These are phyloP conservation scores for Pyricularia pennisetigena DNA, from an alignment of 2,329 filamentous ascomycete species.

Conservation along the genomic window DNA sequence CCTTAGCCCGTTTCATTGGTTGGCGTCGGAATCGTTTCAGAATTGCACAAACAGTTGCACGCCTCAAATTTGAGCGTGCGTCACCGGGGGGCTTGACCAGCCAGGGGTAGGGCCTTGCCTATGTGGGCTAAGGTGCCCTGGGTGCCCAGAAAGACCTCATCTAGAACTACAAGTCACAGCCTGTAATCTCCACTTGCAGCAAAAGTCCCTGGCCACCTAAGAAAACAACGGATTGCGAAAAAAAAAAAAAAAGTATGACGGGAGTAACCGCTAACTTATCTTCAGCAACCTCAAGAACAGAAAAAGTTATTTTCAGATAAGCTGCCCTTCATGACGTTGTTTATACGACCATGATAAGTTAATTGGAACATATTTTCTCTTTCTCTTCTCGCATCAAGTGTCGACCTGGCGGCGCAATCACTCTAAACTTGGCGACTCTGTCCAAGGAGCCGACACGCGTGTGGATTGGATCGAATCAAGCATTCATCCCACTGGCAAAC, in stretches of 20 bases:
- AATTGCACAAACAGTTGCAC: background rate
- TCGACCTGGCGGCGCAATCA: background rate
- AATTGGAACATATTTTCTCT: background rate
- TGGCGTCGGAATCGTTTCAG: constrained; percentile 1
- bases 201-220: background rate
- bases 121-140: too few relatives aligned
- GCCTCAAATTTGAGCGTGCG: background rate
- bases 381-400: background rate
- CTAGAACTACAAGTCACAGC: background rate
- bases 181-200: background rate
- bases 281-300: background rate
- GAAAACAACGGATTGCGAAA: background rate
- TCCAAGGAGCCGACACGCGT: background rate
- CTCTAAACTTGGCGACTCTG: background rate
- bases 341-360: background rate
- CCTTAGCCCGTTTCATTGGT: background rate
- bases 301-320: background rate
- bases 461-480: background rate
- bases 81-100: background rate
- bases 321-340: background rate
- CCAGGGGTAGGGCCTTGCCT: background rate
- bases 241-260: background rate
- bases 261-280: background rate
- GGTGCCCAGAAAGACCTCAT: too few relatives aligned
- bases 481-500: background rate